Conservation (phyloP, 2,329 filamentous ascomycete species). For the Metarhizium brunneum region DNA sequence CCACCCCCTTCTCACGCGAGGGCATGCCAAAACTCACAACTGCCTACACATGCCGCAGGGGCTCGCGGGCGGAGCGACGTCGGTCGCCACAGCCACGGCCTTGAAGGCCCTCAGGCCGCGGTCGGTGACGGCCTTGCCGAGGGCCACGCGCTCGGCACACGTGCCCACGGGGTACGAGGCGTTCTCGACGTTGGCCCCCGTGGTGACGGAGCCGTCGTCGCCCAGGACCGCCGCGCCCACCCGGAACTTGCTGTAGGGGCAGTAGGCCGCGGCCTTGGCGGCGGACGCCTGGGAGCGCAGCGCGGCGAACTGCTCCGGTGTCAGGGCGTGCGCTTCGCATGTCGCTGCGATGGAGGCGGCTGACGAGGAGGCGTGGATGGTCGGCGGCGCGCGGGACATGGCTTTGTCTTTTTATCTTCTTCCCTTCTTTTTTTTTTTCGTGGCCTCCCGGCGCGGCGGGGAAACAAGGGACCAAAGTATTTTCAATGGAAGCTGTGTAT, state of each 20-base stretch:
- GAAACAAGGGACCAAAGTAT: no score
- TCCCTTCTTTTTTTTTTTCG: neutral
- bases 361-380: conserved; percentile 1
- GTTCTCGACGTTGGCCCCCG: conserved; percentile 87
- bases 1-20: no score
- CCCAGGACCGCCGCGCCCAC: conserved; percentile 74
- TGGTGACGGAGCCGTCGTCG: conserved; percentile 29
- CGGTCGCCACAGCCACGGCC: conserved; percentile 78
- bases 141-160: conserved; percentile 86
- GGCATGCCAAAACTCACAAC: conserved; percentile 48
- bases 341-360: conserved; percentile 16
- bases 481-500: no score
- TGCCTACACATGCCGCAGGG: conserved; percentile 97
- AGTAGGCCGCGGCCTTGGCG: conserved; percentile 76
- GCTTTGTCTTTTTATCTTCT: neutral
- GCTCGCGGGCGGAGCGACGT: conserved; percentile 58
- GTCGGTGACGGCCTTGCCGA: conserved; percentile 66
- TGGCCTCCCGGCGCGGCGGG: no score
- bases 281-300: conserved; percentile 55
- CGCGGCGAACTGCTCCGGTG: conserved; percentile 51
- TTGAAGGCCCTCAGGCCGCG: conserved; percentile 46
- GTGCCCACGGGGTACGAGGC: conserved; percentile 89
- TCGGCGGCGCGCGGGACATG: neutral
- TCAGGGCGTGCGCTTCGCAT: conserved; percentile 37
- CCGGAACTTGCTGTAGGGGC: conserved; percentile 86